A percentile compares a stretch with the other conserved stretches of the same genome.
These are phyloP conservation scores for Aspergillus udagawae DNA, from an alignment of 2,329 filamentous ascomycete species.

Conservation along the genomic window DNA sequence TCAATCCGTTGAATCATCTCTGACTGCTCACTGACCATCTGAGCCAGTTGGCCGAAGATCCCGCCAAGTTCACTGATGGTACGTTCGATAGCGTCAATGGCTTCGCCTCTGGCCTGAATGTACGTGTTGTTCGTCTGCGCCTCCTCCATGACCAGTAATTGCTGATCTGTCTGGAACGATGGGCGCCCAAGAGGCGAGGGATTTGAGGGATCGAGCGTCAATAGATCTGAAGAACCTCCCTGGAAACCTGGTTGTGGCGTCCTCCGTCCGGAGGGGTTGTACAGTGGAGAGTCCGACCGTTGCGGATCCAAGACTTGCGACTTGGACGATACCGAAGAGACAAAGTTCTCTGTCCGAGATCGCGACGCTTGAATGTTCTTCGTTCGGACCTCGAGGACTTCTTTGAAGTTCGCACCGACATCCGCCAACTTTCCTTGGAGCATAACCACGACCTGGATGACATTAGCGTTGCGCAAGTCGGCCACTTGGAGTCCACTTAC, in stretches of 20 bases:
- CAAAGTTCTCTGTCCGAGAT: conserved; percentile 92
- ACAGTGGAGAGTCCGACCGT: conserved; percentile 79
- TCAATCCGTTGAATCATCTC: conserved; percentile 98
- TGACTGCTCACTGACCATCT: conserved; percentile 95
- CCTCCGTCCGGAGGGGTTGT: conserved; percentile 69
- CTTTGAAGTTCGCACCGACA: conserved; percentile 93
- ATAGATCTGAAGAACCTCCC: conserved; percentile 59
- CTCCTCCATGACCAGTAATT: conserved; percentile 90
- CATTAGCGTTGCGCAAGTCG: conserved; percentile 16
- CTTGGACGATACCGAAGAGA: conserved; percentile 80
- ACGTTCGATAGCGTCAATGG: conserved; percentile 93
- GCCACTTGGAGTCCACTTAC: conserved; percentile 38
- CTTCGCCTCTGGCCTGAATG: conserved; percentile 88
- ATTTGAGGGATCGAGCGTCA: conserved; percentile 72
- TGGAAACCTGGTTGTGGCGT: conserved; percentile 56
- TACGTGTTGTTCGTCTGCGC: conserved; percentile 81
- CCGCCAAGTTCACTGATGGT: conserved; percentile 89
- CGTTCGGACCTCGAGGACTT: conserved; percentile 90
- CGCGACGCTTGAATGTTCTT: conserved; percentile 96
- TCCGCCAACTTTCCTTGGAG: conserved; percentile 88
- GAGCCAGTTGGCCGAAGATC: conserved; percentile 90
- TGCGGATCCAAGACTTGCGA: conserved; percentile 62
- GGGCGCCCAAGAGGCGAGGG: conserved; percentile 45
- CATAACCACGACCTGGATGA: conserved; percentile 65
- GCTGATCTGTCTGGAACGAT: conserved; percentile 68